Evolutionary conservation across 169 alveolate genomes (phyloP).

Genomic region (Plasmodium berghei): DNA sequence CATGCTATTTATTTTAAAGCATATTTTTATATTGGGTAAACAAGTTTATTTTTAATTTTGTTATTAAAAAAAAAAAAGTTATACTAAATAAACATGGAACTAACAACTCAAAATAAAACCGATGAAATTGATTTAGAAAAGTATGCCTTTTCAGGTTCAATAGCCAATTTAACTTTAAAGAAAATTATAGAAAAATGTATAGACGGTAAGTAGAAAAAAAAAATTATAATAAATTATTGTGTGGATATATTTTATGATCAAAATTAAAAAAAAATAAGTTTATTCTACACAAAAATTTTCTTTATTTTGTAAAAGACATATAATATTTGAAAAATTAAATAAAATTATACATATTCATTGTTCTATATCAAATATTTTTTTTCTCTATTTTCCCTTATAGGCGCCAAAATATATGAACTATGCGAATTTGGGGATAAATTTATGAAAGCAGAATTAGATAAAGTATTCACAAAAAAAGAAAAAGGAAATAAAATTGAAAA

Average conservation of each 20-base stretch:
- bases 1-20: no score
- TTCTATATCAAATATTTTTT: not conserved
- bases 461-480: constrained; percentile 74
- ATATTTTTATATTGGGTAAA: no score
- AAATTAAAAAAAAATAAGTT: no score
- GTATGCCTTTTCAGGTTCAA: constrained; percentile 53
- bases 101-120: constrained; percentile 33
- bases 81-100: constrained; percentile 20
- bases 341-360: no score
- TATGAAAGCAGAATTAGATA: constrained; percentile 66
- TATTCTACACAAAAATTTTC: no score
- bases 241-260: no score
- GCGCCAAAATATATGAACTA: constrained; percentile 45
- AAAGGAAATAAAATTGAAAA: constrained; percentile 91
- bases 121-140: constrained; percentile 71
- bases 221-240: not conserved
- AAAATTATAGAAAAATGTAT: constrained; percentile 62
- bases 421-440: constrained; percentile 63
- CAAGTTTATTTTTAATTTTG: no score
- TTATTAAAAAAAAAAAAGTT: not conserved
- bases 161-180: constrained; percentile 57
- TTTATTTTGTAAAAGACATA: no score
- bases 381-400: constrained; percentile 8
- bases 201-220: constrained; percentile 25
- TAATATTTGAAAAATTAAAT: no score